phyloP scores from a whole-genome alignment of 1,139 yeast genomes.

The Wickerhamomyces sp. region DNA sequence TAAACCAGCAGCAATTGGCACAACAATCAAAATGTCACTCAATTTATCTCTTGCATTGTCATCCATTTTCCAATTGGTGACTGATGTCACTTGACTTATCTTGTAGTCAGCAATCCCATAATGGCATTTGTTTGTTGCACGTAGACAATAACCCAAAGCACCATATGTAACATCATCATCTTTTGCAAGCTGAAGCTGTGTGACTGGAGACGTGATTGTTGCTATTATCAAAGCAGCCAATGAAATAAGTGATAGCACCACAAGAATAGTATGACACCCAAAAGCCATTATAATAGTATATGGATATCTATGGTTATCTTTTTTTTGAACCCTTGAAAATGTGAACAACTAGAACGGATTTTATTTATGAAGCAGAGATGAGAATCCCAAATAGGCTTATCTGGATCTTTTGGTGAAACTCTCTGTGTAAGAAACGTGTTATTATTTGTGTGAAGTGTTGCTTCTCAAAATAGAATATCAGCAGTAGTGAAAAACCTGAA shows the following conservation, averaged over 20 bases:
- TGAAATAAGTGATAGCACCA: slow-evolving; percentile 33
- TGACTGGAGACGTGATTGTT: slow-evolving; percentile 60
- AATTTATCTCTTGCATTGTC: slow-evolving; percentile 57
- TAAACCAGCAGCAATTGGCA: slow-evolving; percentile 78
- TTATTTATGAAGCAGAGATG: no score
- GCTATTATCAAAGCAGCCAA: slow-evolving; percentile 47
- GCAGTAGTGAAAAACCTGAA: no score
- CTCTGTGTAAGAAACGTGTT: no score
- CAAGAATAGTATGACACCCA: slow-evolving; percentile 28
- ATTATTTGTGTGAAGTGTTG: no score
- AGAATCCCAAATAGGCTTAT: no score
- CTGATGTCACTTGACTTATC: slow-evolving; percentile 13
- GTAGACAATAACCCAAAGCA: slow-evolving; percentile 79
- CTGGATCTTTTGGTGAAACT: no score
- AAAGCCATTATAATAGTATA: slow-evolving; percentile 16
- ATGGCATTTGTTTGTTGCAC: no score
- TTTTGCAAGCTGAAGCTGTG: slow-evolving; percentile 46
- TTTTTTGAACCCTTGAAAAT: no score
- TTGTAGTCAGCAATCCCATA: no score
- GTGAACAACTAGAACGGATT: no score
- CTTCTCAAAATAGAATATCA: no score
- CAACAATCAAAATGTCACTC: slow-evolving; percentile 68
- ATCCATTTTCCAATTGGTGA: slow-evolving; percentile 47
- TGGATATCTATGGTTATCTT: no score
- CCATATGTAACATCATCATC: slow-evolving; percentile 62